These are phyloP conservation scores for Annona squamosa DNA, from an alignment of 164 flowering plant genomes.

Conservation along the genomic window DNA sequence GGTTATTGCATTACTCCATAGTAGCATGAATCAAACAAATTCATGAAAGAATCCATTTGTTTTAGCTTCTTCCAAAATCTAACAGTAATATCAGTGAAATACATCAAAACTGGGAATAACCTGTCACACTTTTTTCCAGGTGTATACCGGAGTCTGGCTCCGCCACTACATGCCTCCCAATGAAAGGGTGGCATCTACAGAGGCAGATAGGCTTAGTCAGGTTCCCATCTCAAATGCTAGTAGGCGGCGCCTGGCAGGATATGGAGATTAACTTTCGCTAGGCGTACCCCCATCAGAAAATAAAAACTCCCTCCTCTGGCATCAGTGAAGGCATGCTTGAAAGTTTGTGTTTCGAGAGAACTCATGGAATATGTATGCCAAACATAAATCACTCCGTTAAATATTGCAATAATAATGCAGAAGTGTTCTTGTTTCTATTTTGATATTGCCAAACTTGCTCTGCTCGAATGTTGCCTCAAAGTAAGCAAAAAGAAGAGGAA, in stretches of 20 bases:
- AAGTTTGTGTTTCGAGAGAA: neutral
- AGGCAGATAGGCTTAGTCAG: slow-evolving; percentile 47
- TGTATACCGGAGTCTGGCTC: slow-evolving; percentile 65
- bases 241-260: slow-evolving; percentile 59
- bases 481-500: neutral
- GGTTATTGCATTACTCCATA: slow-evolving; percentile 37
- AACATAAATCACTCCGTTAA: neutral
- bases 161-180: slow-evolving; percentile 50
- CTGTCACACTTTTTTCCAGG: slow-evolving; percentile 24
- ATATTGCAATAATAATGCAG: neutral
- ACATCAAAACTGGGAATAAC: neutral
- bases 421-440: neutral
- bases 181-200: slow-evolving; percentile 32
- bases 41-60: neutral
- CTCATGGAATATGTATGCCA: neutral
- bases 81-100: neutral
- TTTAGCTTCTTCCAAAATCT: neutral
- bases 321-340: neutral
- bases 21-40: neutral
- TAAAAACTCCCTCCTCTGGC: neutral
- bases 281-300: neutral
- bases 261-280: slow-evolving; percentile 10
- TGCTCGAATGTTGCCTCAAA: neutral
- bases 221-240: slow-evolving; percentile 71
- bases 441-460: neutral